A percentile compares a stretch with the other conserved stretches of the same genome.
phyloP scores from a whole-genome alignment of 73 alveolate species.

The Strombidium stylifer region DNA sequence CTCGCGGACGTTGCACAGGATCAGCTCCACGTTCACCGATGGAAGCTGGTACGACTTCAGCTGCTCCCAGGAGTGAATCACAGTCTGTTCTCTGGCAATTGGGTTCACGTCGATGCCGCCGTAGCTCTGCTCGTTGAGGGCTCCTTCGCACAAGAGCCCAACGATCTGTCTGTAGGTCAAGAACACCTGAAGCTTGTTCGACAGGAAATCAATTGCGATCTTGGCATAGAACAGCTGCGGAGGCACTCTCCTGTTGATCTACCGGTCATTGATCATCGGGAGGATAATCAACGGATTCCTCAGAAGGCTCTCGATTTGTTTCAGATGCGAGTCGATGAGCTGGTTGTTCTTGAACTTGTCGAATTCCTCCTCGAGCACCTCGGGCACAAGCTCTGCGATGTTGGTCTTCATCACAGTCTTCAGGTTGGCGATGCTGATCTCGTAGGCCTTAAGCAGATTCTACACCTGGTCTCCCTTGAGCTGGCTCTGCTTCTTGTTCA shows the following conservation, averaged over 20 bases:
- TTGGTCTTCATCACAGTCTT: neutral
- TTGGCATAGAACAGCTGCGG: constrained; percentile 10
- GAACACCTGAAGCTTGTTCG: neutral
- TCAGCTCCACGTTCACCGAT: constrained; percentile 17
- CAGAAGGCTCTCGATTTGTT: constrained; percentile 20
- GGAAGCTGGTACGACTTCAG: constrained; percentile 31
- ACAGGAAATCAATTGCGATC: constrained; percentile 24
- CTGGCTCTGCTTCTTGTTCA: constrained; percentile 33
- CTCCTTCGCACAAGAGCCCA: too few species aligned
- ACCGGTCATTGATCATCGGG: constrained; percentile 45
- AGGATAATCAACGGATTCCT: constrained; percentile 27
- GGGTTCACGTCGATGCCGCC: constrained; percentile 20
- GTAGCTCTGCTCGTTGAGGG: neutral
- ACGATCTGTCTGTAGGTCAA: constrained; percentile 23
- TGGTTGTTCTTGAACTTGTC: constrained; percentile 35
- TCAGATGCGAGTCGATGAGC: too few species aligned
- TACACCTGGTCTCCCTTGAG: constrained; percentile 5
- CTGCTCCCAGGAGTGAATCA: constrained; percentile 26
- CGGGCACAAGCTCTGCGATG: constrained; percentile 26
- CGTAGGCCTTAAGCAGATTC: constrained; percentile 16
- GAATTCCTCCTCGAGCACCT: constrained; percentile 38
- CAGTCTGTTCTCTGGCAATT: constrained; percentile 35
- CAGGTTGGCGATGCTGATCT: neutral
- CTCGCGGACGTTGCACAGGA: constrained; percentile 36
- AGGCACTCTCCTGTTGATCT: constrained; percentile 24